phyloP scores from a whole-genome alignment of 2,329 filamentous ascomycete species.

The Mariannaea elegans region DNA sequence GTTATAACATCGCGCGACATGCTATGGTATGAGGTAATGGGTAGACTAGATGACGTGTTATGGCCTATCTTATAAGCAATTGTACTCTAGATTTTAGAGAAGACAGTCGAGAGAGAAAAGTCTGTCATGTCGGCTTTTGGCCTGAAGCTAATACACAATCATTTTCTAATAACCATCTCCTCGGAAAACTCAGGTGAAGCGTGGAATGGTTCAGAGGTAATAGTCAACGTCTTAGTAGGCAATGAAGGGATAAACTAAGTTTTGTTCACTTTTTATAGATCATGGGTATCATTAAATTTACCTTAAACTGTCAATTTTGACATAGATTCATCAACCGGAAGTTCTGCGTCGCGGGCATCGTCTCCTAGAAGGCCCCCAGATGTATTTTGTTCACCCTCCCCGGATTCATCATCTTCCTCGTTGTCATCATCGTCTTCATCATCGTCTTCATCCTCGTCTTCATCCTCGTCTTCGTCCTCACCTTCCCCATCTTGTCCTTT shows the following conservation, averaged over 20 bases:
- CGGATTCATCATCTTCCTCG: slow-evolving; percentile 40
- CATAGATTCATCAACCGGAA: slow-evolving; percentile 40
- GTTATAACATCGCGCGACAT: slow-evolving; percentile 47
- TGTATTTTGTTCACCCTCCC: slow-evolving; percentile 26
- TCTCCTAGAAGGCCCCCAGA: slow-evolving; percentile 33
- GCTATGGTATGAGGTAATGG: slow-evolving; percentile 48
- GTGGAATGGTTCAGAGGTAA: background rate
- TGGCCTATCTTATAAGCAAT: slow-evolving; percentile 47
- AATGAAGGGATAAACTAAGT: background rate
- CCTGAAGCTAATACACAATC: slow-evolving; percentile 34
- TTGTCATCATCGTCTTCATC: slow-evolving; percentile 38
- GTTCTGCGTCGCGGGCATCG: slow-evolving; percentile 26
- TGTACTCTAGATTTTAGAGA: slow-evolving; percentile 52
- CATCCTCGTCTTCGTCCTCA: slow-evolving; percentile 41
- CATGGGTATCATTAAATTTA: slow-evolving; percentile 35
- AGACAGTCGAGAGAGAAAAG: slow-evolving; percentile 34
- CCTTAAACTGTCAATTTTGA: slow-evolving; percentile 41
- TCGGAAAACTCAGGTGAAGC: background rate
- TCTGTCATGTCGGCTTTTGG: slow-evolving; percentile 32
- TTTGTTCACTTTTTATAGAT: slow-evolving; percentile 4
- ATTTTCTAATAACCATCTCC: slow-evolving; percentile 24
- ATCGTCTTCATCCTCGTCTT: slow-evolving; percentile 41
- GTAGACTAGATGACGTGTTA: slow-evolving; percentile 44
- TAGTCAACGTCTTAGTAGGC: background rate
- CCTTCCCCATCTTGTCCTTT: slow-evolving; percentile 50